Conservation (phyloP, 441 rosid genomes). For the Omphalea diandra region DNA sequence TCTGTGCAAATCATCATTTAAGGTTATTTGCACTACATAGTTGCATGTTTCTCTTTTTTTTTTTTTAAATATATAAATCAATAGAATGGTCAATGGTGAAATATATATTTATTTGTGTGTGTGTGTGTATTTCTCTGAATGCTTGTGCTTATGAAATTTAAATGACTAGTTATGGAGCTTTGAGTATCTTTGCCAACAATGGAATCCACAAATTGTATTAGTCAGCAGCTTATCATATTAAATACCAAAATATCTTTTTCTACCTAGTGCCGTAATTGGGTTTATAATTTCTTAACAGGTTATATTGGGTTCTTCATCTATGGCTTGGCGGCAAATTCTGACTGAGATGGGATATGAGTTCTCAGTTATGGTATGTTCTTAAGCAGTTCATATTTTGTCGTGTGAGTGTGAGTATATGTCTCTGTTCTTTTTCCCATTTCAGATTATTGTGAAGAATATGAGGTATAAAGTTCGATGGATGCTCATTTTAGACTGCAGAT, state of each 20-base stretch:
- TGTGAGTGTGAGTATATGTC: background rate
- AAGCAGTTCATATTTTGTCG: background rate
- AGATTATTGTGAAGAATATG: background rate
- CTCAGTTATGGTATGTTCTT: conserved; percentile 55
- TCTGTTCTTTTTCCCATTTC: background rate
- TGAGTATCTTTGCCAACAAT: too few relatives aligned
- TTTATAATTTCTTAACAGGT: conserved; percentile 38
- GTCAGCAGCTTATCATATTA: background rate
- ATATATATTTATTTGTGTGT: background rate
- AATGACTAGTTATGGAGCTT: background rate
- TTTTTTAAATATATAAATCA: background rate
- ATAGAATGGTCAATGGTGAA: background rate
- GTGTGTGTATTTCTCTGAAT: too few relatives aligned
- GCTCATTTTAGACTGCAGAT: conserved; percentile 60
- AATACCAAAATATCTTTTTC: background rate
- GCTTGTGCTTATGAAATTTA: conserved; percentile 2
- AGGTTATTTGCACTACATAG: conserved; percentile 19
- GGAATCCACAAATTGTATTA: background rate
- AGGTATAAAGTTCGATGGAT: background rate
- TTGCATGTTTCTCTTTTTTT: background rate
- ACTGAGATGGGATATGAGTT: conserved; percentile 89
- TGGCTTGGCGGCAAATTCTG: conserved; percentile 58
- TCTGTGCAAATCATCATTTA: conserved; percentile 26
- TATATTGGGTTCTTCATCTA: conserved; percentile 87
- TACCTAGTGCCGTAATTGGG: too few relatives aligned